These are phyloP conservation scores for Pseudonitzschia multiseries DNA, from an alignment of 108 stramenopile species.

Conservation along the genomic window DNA sequence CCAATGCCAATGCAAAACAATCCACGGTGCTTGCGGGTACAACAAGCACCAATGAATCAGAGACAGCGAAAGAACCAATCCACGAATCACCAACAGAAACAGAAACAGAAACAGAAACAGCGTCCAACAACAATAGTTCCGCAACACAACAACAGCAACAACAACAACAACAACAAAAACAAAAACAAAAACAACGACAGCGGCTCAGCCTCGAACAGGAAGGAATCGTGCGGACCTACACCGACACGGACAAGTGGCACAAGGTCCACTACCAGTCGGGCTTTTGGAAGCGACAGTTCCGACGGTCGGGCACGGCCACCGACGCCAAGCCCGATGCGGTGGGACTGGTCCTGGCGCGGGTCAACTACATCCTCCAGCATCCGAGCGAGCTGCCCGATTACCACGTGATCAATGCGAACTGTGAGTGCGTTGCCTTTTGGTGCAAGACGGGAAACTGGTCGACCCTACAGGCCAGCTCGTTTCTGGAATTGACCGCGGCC, in stretches of 20 bases:
- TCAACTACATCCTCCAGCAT: constrained; percentile 44
- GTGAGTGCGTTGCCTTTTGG: constrained; percentile 86
- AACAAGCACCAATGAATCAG: background rate
- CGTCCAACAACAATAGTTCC: too few relatives aligned
- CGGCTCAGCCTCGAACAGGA: constrained; percentile 26
- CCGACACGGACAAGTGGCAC: constrained; percentile 42
- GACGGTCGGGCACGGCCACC: constrained; percentile 38
- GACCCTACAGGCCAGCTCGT: constrained; percentile 56
- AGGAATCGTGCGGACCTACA: constrained; percentile 33
- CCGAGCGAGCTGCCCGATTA: constrained; percentile 56
- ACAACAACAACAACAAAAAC: background rate
- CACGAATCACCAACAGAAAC: background rate
- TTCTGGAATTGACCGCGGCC: constrained; percentile 51
- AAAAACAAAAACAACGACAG: background rate
- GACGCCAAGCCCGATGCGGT: constrained; percentile 28
- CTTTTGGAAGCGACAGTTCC: constrained; percentile 34
- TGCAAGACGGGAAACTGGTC: constrained; percentile 64
- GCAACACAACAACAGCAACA: background rate
- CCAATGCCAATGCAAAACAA: background rate
- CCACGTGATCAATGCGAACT: constrained; percentile 71
- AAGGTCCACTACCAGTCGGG: constrained; percentile 40
- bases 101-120: background rate
- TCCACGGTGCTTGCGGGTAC: background rate
- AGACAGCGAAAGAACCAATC: background rate
- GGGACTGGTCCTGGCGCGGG: constrained; percentile 38